Conservation (phyloP, 805 yeast species). For the Diddensiella santjacobensis region DNA sequence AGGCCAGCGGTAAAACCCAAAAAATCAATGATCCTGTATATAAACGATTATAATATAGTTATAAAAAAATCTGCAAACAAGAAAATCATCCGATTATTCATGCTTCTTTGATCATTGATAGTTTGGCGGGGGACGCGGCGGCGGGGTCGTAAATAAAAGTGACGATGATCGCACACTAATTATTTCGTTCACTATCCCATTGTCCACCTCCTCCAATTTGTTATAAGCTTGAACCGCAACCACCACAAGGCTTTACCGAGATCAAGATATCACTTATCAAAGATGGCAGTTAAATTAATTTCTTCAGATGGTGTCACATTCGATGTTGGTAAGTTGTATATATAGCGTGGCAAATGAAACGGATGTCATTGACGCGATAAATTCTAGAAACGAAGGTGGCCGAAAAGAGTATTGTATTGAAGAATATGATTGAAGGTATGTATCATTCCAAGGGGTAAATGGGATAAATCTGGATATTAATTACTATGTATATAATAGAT, state of each 20-base stretch:
- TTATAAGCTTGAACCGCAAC: too few relatives aligned
- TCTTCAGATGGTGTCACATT: conserved; percentile 81
- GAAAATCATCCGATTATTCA: too few relatives aligned
- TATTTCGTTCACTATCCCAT: too few relatives aligned
- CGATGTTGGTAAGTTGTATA: conserved; percentile 54
- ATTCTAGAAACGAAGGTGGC: conserved; percentile 64
- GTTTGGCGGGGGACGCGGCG: too few relatives aligned
- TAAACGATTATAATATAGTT: conserved; percentile 12
- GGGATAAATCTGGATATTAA: background rate
- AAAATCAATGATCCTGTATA: conserved; percentile 20
- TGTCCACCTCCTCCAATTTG: too few relatives aligned
- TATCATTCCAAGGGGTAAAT: background rate
- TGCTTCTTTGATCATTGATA: too few relatives aligned
- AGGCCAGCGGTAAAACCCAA: conserved; percentile 13
- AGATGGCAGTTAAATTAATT: conserved; percentile 38
- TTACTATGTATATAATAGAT: conserved; percentile 26
- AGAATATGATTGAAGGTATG: conserved; percentile 80
- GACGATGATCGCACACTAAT: too few relatives aligned
- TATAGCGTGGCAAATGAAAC: too few relatives aligned
- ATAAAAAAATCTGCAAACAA: background rate
- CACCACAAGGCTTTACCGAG: too few relatives aligned
- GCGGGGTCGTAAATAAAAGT: too few relatives aligned
- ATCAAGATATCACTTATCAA: background rate
- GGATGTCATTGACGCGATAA: too few relatives aligned
- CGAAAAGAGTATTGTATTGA: conserved; percentile 78